These are phyloP conservation scores for Macadamia integrifolia DNA, from an alignment of 164 flowering plant species.

Conservation along the genomic window DNA sequence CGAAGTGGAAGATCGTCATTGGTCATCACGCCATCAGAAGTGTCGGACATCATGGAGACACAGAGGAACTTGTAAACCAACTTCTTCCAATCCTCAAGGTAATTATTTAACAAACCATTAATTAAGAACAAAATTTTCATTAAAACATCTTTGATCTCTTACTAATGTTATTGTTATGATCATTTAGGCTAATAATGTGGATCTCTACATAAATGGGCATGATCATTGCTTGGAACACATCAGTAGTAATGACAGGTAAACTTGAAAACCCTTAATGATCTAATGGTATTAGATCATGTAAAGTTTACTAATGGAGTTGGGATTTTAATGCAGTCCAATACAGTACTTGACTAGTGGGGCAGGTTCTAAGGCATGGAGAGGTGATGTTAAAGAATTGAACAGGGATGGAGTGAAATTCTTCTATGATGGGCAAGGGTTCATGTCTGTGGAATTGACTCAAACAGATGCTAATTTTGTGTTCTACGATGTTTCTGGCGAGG, in stretches of 20 bases:
- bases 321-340: slow-evolving; percentile 32
- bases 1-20: slow-evolving; percentile 68
- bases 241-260: slow-evolving; percentile 38
- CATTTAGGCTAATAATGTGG: slow-evolving; percentile 48
- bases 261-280: too few relatives aligned
- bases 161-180: too few relatives aligned
- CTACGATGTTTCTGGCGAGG: slow-evolving; percentile 46
- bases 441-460: slow-evolving; percentile 32
- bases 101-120: neutral
- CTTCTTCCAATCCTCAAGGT: slow-evolving; percentile 67
- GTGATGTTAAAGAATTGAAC: slow-evolving; percentile 25
- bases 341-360: slow-evolving; percentile 67
- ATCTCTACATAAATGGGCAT: slow-evolving; percentile 69
- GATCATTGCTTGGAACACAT: slow-evolving; percentile 73
- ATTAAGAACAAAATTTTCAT: neutral
- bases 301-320: too few relatives aligned
- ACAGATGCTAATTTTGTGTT: slow-evolving; percentile 24
- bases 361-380: slow-evolving; percentile 80
- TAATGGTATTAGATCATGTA: too few relatives aligned
- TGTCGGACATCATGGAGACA: slow-evolving; percentile 53
- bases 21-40: slow-evolving; percentile 67
- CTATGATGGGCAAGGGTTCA: slow-evolving; percentile 64
- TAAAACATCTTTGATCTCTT: neutral
- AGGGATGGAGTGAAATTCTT: slow-evolving; percentile 36
- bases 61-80: slow-evolving; percentile 33